These are phyloP conservation scores for Exophiala spinifera DNA, from an alignment of 2,329 filamentous ascomycete species.

Conservation along the genomic window DNA sequence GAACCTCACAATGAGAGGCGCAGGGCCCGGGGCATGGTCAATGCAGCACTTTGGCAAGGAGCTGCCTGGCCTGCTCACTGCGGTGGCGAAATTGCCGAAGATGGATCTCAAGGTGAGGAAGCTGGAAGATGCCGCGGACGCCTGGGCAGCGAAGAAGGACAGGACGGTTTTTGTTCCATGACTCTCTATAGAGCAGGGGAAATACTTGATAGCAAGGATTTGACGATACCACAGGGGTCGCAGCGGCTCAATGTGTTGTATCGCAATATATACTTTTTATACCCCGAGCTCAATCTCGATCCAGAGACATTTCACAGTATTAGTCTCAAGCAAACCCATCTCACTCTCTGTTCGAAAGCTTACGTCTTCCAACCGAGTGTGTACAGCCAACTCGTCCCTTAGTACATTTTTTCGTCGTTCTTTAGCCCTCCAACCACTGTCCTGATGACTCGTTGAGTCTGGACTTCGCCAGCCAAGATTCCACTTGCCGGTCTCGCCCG, in stretches of 20 bases:
- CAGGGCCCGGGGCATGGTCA: slow-evolving; percentile 47
- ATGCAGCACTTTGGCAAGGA: slow-evolving; percentile 34
- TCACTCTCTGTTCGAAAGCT: slow-evolving; percentile 43
- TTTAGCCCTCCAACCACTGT: slow-evolving; percentile 3
- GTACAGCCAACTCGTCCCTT: slow-evolving; percentile 32
- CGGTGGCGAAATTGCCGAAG: slow-evolving; percentile 21
- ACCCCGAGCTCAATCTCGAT: slow-evolving; percentile 33
- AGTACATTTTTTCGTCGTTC: slow-evolving; percentile 13
- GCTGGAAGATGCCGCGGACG: slow-evolving; percentile 26
- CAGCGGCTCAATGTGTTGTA: too few relatives aligned
- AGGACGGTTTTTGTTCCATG: slow-evolving; percentile 28
- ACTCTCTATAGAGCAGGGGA: slow-evolving; percentile 1
- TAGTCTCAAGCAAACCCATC: slow-evolving; percentile 46
- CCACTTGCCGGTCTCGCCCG: slow-evolving; percentile 29
- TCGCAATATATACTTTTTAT: background rate
- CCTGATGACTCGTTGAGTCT: background rate
- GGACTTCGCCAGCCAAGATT: slow-evolving; percentile 34
- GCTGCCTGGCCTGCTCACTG: slow-evolving; percentile 17
- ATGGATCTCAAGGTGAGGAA: slow-evolving; percentile 22
- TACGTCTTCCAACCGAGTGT: slow-evolving; percentile 39
- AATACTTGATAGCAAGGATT: background rate
- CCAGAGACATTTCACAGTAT: slow-evolving; percentile 36
- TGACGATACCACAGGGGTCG: background rate
- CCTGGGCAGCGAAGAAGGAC: slow-evolving; percentile 34
- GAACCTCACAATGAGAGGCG: slow-evolving; percentile 48